Evolutionary conservation across 2,329 filamentous ascomycete species (phyloP).

Genomic region (Pezicula rhizophila): DNA sequence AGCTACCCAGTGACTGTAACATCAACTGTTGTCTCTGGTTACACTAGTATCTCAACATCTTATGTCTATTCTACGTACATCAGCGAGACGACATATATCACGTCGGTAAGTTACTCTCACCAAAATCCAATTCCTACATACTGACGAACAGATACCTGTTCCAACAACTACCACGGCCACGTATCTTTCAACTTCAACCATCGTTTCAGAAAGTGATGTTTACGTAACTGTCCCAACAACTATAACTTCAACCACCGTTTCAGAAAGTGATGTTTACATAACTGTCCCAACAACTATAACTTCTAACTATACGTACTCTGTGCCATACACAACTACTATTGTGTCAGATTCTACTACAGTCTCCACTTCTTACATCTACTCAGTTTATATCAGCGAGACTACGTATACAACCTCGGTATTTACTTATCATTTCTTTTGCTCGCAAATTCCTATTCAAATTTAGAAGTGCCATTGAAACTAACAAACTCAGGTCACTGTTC

Average conservation of each 20-base stretch:
- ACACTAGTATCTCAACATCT: neutral
- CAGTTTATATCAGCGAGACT: neutral
- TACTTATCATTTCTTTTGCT: neutral
- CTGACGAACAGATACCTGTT: neutral
- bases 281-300: neutral
- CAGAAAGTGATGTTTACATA: neutral
- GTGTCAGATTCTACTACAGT: neutral
- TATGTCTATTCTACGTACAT: neutral
- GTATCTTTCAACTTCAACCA: slow-evolving; percentile 1
- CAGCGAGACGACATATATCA: neutral
- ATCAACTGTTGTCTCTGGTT: slow-evolving; percentile 3
- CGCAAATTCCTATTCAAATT: neutral
- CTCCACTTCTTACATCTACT: neutral
- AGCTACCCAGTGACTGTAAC: slow-evolving; percentile 8
- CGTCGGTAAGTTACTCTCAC: neutral
- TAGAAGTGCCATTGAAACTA: neutral
- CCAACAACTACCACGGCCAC: slow-evolving; percentile 1
- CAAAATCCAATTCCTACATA: neutral
- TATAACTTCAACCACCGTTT: neutral
- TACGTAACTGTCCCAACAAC: neutral
- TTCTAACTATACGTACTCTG: neutral
- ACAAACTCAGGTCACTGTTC: neutral
- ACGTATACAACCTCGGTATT: neutral
- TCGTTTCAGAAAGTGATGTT: neutral
- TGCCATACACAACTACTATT: slow-evolving; percentile 5